Evolutionary conservation across 1,284 basidiomycete species (phyloP).

Genomic region (Leccinum discolor): DNA sequence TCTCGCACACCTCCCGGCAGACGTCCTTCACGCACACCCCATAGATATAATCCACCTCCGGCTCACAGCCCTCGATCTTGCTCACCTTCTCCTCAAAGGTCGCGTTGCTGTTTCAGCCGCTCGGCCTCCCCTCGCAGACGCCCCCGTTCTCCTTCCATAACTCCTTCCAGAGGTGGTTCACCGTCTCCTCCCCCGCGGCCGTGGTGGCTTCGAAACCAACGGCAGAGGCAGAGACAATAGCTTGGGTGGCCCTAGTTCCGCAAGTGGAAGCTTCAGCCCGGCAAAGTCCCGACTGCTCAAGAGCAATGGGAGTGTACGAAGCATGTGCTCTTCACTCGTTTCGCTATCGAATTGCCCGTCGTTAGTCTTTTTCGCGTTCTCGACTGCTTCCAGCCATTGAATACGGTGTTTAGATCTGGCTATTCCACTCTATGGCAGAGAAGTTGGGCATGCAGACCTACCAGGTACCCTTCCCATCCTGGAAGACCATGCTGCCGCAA

Average conservation of each 20-base stretch:
- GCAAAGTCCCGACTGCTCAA: slow-evolving; percentile 76
- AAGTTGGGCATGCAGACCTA: slow-evolving; percentile 90
- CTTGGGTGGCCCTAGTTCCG: slow-evolving; percentile 74
- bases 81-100: too few species aligned
- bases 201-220: too few species aligned
- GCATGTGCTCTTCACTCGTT: slow-evolving; percentile 93
- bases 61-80: too few species aligned
- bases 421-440: slow-evolving; percentile 96
- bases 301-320: slow-evolving; percentile 98
- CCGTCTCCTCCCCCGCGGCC: too few species aligned
- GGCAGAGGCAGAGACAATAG: too few species aligned
- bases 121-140: too few species aligned
- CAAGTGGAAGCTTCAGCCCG: slow-evolving; percentile 93
- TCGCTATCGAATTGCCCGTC: slow-evolving; percentile 92
- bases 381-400: neutral
- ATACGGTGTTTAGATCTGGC: slow-evolving; percentile 71
- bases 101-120: too few species aligned
- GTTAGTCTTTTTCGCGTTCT: slow-evolving; percentile 43
- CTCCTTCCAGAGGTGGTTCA: too few species aligned
- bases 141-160: too few species aligned
- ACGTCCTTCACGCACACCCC: too few species aligned
- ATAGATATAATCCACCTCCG: too few species aligned
- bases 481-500: slow-evolving; percentile 75
- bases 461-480: slow-evolving; percentile 88
- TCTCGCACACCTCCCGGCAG: too few species aligned